phyloP scores from a whole-genome alignment of 169 alveolate species.

The Besnoitia besnoiti region DNA sequence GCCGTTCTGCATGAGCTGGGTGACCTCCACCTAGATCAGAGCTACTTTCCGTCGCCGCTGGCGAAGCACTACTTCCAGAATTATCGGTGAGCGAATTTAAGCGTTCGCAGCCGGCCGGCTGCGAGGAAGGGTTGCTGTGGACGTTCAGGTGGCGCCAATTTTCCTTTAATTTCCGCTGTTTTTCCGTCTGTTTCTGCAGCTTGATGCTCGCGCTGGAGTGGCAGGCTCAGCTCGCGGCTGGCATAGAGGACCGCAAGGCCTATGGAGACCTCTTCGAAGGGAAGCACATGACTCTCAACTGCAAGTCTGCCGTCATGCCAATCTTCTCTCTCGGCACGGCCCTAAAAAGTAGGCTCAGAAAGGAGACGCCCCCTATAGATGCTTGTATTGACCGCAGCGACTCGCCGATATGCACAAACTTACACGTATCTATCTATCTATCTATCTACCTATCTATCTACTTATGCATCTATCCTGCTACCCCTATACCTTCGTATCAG shows the following conservation, averaged over 20 bases:
- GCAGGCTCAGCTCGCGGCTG: slow-evolving; percentile 68
- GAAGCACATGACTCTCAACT: slow-evolving; percentile 57
- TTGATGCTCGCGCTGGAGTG: slow-evolving; percentile 71
- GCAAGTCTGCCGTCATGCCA: slow-evolving; percentile 62
- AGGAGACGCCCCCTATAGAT: not conserved
- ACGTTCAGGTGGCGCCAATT: too few relatives aligned
- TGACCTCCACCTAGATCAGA: slow-evolving; percentile 49
- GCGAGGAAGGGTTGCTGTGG: too few relatives aligned
- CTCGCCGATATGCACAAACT: not conserved
- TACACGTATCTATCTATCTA: not conserved
- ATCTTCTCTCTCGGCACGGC: slow-evolving; percentile 61
- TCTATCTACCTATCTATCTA: not conserved
- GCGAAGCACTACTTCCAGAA: slow-evolving; percentile 65
- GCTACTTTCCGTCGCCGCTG: slow-evolving; percentile 67
- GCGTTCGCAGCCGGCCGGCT: too few relatives aligned
- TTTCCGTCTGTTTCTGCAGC: slow-evolving; percentile 42
- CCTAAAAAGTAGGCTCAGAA: slow-evolving; percentile 38
- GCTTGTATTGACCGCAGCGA: not conserved
- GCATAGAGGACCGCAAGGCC: slow-evolving; percentile 61
- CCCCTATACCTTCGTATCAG: not conserved
- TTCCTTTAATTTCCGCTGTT: too few relatives aligned
- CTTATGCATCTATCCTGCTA: not conserved
- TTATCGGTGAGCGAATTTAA: slow-evolving; percentile 39
- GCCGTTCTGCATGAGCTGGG: slow-evolving; percentile 67
- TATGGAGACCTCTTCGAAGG: slow-evolving; percentile 67